These are phyloP conservation scores for Cryptococcus sp. DNA, from an alignment of 1,284 basidiomycete genomes.

Conservation along the genomic window DNA sequence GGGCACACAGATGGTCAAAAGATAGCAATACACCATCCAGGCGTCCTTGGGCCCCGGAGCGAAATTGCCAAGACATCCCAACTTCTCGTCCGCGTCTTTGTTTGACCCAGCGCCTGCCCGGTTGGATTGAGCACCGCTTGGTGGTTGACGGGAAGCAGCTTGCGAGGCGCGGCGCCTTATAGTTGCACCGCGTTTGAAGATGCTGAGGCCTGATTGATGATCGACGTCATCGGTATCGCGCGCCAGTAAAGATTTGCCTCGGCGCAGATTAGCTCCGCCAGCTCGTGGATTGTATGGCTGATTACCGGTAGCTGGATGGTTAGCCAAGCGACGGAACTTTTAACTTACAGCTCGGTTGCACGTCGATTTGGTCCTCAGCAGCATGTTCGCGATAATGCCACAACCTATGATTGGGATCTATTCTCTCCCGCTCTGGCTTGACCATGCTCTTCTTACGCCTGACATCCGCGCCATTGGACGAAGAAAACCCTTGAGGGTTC, in stretches of 20 bases:
- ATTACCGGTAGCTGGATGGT: constrained; percentile 72
- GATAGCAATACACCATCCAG: constrained; percentile 95
- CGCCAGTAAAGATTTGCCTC: constrained; percentile 82
- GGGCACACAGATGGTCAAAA: constrained; percentile 83
- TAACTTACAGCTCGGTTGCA: constrained; percentile 75
- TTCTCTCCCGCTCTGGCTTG: constrained; percentile 91
- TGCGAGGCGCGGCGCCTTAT: constrained; percentile 67
- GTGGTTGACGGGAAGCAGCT: constrained; percentile 50
- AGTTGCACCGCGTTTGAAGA: constrained; percentile 80
- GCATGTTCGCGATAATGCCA: constrained; percentile 95
- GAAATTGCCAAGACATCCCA: constrained; percentile 67
- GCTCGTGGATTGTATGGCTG: constrained; percentile 59
- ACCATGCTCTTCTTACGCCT: constrained; percentile 90
- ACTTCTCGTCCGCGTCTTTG: constrained; percentile 51
- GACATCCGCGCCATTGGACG: constrained; percentile 52
- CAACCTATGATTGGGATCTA: constrained; percentile 90
- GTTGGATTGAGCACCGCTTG: constrained; percentile 43
- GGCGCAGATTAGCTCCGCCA: constrained; percentile 61
- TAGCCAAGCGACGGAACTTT: constrained; percentile 12
- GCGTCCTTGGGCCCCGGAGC: constrained; percentile 83
- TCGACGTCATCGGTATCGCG: constrained; percentile 83
- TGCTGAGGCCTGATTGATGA: constrained; percentile 79
- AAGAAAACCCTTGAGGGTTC: constrained; percentile 40
- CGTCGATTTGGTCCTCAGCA: constrained; percentile 72
- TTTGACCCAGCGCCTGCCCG: constrained; percentile 25